phyloP scores from a whole-genome alignment of 306 rosid genomes.

The Hylodesmum podocarpum region DNA sequence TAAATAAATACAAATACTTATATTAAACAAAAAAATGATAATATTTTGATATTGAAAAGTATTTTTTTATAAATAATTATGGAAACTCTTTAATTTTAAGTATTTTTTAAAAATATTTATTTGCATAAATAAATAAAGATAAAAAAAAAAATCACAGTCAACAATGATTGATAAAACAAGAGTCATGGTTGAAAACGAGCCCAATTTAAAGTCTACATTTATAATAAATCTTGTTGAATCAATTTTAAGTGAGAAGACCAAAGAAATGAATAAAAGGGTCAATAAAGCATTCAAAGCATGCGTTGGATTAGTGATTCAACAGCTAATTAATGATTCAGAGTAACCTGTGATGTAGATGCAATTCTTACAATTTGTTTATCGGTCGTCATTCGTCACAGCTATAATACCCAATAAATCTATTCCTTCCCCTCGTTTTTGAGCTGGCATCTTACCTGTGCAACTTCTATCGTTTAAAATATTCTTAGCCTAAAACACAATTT shows the following conservation, averaged over 20 bases:
- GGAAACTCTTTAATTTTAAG: too few species aligned
- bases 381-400: neutral
- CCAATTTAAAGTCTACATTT: neutral
- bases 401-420: neutral
- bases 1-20: neutral
- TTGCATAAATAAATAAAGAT: too few species aligned
- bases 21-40: too few species aligned
- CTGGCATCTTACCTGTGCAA: neutral
- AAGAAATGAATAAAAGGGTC: neutral
- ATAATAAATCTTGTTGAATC: neutral
- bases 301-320: constrained; percentile 25
- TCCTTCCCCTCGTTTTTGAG: neutral
- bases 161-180: neutral
- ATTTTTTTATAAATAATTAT: too few species aligned
- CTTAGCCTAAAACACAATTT: too few species aligned
- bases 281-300: constrained; percentile 21
- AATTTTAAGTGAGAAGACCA: neutral
- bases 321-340: neutral
- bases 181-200: neutral
- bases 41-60: too few species aligned
- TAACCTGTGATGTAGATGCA: constrained; percentile 25
- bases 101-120: too few species aligned
- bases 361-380: neutral
- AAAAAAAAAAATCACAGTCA: too few species aligned
- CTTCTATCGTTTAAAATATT: neutral